Percentiles rank a stretch among this genome's conserved stretches.
phyloP scores from a whole-genome alignment of 2,329 filamentous ascomycete species.

The Pseudophaeomoniella oleicola region DNA sequence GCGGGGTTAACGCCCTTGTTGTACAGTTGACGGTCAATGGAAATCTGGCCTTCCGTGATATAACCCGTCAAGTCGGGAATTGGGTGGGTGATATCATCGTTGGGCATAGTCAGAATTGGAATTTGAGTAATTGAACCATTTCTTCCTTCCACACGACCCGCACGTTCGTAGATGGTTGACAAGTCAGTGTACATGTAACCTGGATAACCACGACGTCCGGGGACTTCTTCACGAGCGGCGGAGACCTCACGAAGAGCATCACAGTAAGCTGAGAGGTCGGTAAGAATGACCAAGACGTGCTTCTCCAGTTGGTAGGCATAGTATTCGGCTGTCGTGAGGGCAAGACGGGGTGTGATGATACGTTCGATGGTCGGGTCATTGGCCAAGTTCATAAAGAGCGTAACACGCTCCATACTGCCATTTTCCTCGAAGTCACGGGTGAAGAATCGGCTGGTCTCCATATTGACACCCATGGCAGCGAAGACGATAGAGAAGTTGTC shows the following conservation, averaged over 20 bases:
- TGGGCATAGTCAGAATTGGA: conserved; percentile 97
- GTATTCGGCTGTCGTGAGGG: conserved; percentile 96
- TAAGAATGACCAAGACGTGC: conserved; percentile 97
- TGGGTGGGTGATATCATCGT: conserved; percentile 97
- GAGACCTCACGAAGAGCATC: conserved; percentile 98
- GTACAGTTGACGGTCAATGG: conserved; percentile 80
- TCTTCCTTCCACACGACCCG: conserved; percentile 88
- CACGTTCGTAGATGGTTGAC: conserved; percentile 98
- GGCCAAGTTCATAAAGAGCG: conserved; percentile 95
- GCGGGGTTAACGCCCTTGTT: conserved; percentile 98
- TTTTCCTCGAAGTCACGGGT: conserved; percentile 98
- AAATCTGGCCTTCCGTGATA: conserved; percentile 98
- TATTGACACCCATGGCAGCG: conserved; percentile 98
- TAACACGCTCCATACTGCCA: conserved; percentile 92
- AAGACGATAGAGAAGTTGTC: conserved; percentile 99
- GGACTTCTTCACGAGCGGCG: conserved; percentile 94
- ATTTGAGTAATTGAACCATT: conserved; percentile 99
- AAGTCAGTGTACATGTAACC: conserved; percentile 99
- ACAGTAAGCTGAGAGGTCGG: conserved; percentile 94
- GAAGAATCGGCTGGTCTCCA: conserved; percentile 98
- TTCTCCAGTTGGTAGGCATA: conserved; percentile 99
- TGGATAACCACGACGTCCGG: conserved; percentile 95
- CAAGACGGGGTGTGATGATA: conserved; percentile 98
- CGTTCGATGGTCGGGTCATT: conserved; percentile 99
- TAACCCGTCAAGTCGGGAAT: conserved; percentile 98